Percentiles rank a stretch among this genome's conserved stretches.
phyloP scores from a whole-genome alignment of 1,284 basidiomycete genomes.

The Calocybe gambosa region DNA sequence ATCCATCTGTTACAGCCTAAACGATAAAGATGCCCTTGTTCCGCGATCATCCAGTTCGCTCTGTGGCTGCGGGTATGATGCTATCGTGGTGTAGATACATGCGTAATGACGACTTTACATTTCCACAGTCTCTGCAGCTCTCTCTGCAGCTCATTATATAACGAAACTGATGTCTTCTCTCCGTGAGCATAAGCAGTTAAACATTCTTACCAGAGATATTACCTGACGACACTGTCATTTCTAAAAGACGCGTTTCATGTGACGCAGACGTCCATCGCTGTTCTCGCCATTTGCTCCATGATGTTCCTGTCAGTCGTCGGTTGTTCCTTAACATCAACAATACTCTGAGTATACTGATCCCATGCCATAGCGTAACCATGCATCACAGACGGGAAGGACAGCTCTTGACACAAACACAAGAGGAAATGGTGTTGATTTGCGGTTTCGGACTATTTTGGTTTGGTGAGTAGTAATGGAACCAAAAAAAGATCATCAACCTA shows the following conservation, averaged over 20 bases:
- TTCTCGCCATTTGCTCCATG: constrained; percentile 55
- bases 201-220: background rate
- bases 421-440: constrained; percentile 63
- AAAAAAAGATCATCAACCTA: background rate
- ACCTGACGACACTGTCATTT: constrained; percentile 4
- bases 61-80: constrained; percentile 28
- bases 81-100: background rate
- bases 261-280: constrained; percentile 66
- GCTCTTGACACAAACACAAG: constrained; percentile 59
- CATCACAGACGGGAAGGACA: constrained; percentile 56
- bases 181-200: constrained; percentile 28
- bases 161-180: constrained; percentile 37
- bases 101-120: constrained; percentile 1
- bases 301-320: constrained; percentile 53
- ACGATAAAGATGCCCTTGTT: constrained; percentile 33
- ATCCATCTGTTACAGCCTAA: background rate
- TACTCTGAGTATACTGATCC: constrained; percentile 3
- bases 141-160: constrained; percentile 31
- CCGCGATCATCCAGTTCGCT: constrained; percentile 33
- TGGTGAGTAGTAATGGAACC: constrained; percentile 38
- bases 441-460: constrained; percentile 69
- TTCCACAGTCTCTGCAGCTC: constrained; percentile 26
- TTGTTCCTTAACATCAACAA: background rate
- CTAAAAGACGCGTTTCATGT: constrained; percentile 56
- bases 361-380: constrained; percentile 46